A percentile compares a stretch with the other conserved stretches of the same genome.
Evolutionary conservation across 352 stramenopile genomes (phyloP).

Genomic region (Phytophthora pistaciae): DNA sequence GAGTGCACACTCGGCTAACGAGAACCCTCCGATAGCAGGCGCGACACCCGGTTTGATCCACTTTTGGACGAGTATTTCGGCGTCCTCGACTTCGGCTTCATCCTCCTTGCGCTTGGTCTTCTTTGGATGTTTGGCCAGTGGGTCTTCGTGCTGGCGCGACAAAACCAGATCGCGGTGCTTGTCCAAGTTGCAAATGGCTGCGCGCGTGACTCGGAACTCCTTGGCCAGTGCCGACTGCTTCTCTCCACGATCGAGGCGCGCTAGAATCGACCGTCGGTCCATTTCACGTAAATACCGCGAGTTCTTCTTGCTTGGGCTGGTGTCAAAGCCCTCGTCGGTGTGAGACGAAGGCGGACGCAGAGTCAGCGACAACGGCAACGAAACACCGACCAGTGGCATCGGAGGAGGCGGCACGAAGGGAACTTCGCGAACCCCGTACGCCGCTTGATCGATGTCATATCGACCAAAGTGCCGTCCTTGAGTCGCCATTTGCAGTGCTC

Average conservation of each 20-base stretch:
- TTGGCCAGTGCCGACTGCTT: conserved; percentile 62
- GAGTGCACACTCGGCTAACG: conserved; percentile 1
- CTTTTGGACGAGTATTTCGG: background rate
- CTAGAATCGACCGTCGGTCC: conserved; percentile 55
- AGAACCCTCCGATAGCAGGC: background rate
- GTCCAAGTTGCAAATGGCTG: conserved; percentile 69
- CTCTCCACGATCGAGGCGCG: conserved; percentile 49
- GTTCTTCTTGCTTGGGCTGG: conserved; percentile 30
- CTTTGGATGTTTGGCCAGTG: conserved; percentile 55
- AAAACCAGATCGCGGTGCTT: conserved; percentile 55
- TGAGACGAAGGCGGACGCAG: background rate
- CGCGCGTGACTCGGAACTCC: conserved; percentile 65
- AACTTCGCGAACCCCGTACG: background rate
- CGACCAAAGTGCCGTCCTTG: background rate
- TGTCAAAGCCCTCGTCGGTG: conserved; percentile 3
- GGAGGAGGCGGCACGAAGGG: conserved; percentile 1
- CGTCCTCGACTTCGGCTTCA: conserved; percentile 13
- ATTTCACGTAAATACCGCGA: conserved; percentile 60
- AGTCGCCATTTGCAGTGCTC: conserved; percentile 11
- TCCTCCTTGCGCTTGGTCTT: conserved; percentile 17
- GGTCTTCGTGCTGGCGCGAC: conserved; percentile 49
- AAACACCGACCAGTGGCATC: background rate
- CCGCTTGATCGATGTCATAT: background rate
- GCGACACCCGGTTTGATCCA: conserved; percentile 6
- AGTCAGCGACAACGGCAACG: conserved; percentile 4